These are phyloP conservation scores for Cyclostephanos tholiformis DNA, from an alignment of 108 stramenopile genomes.

Conservation along the genomic window DNA sequence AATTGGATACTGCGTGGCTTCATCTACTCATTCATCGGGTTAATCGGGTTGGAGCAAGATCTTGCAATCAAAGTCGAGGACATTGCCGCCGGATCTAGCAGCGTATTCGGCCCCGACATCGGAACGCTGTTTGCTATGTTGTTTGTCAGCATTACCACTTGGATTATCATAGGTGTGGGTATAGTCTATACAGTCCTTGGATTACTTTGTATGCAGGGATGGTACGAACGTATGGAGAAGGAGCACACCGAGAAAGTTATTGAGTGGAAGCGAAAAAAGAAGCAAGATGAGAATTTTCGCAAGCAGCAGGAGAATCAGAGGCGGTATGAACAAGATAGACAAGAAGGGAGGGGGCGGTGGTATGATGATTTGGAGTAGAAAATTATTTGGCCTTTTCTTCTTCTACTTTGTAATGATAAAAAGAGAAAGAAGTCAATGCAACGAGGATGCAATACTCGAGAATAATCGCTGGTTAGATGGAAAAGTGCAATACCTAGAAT, in stretches of 20 bases:
- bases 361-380: constrained; percentile 41
- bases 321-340: constrained; percentile 36
- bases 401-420: neutral
- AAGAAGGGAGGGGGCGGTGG: constrained; percentile 45
- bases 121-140: constrained; percentile 36
- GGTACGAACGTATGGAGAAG: constrained; percentile 41
- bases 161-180: constrained; percentile 46
- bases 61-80: constrained; percentile 62
- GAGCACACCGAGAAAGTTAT: constrained; percentile 30
- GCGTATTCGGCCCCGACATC: constrained; percentile 45
- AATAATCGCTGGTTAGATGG: too few relatives aligned
- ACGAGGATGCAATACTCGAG: too few relatives aligned
- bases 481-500: too few relatives aligned
- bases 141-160: constrained; percentile 45
- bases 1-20: constrained; percentile 69
- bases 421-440: neutral
- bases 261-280: constrained; percentile 47
- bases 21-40: constrained; percentile 79
- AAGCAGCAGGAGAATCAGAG: constrained; percentile 34
- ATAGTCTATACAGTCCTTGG: constrained; percentile 41
- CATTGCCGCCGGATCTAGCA: constrained; percentile 32
- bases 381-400: neutral
- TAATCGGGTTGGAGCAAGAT: constrained; percentile 75
- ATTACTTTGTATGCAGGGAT: constrained; percentile 37
- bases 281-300: constrained; percentile 24